Evolutionary conservation across 352 stramenopile species (phyloP).

Genomic region (Globisporangium middletonii): DNA sequence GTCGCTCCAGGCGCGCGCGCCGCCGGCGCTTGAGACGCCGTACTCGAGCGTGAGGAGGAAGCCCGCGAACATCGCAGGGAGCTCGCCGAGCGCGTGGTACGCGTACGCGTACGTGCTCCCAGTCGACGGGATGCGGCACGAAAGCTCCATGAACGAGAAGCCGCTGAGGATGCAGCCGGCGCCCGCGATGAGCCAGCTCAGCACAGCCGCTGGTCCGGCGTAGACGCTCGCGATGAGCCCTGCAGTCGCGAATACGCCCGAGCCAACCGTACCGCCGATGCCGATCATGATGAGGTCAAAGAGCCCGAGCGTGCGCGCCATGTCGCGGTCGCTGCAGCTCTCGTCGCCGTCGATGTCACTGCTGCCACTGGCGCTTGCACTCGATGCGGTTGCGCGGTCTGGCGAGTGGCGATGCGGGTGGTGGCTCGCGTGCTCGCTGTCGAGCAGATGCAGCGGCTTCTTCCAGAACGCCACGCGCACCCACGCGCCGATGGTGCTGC

Average conservation of each 20-base stretch:
- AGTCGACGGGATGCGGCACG: slow-evolving; percentile 78
- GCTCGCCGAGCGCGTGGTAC: slow-evolving; percentile 90
- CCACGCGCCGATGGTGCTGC: slow-evolving; percentile 13
- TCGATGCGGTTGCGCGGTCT: not conserved
- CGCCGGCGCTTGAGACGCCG: slow-evolving; percentile 85
- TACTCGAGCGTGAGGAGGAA: slow-evolving; percentile 93
- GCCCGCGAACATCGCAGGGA: slow-evolving; percentile 87
- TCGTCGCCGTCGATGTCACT: slow-evolving; percentile 5
- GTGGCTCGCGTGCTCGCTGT: slow-evolving; percentile 9
- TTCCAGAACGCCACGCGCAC: slow-evolving; percentile 67
- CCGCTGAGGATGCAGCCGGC: slow-evolving; percentile 74
- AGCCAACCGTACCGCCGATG: slow-evolving; percentile 92
- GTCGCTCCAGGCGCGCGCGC: slow-evolving; percentile 91
- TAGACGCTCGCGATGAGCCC: slow-evolving; percentile 62
- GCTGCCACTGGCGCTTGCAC: slow-evolving; percentile 10
- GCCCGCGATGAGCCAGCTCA: slow-evolving; percentile 85
- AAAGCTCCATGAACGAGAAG: slow-evolving; percentile 90
- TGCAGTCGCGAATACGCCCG: slow-evolving; percentile 88
- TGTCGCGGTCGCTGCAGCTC: slow-evolving; percentile 14
- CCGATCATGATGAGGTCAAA: slow-evolving; percentile 93
- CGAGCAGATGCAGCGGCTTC: slow-evolving; percentile 55
- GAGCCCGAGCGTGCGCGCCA: slow-evolving; percentile 68
- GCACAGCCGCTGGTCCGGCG: slow-evolving; percentile 66
- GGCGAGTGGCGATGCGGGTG: slow-evolving; percentile 13
- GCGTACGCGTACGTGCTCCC: slow-evolving; percentile 93